Evolutionary conservation across 805 yeast species (phyloP), one percentile per base, ranked within the genome.

Genomic region (Metschnikowia proteae): DNA sequence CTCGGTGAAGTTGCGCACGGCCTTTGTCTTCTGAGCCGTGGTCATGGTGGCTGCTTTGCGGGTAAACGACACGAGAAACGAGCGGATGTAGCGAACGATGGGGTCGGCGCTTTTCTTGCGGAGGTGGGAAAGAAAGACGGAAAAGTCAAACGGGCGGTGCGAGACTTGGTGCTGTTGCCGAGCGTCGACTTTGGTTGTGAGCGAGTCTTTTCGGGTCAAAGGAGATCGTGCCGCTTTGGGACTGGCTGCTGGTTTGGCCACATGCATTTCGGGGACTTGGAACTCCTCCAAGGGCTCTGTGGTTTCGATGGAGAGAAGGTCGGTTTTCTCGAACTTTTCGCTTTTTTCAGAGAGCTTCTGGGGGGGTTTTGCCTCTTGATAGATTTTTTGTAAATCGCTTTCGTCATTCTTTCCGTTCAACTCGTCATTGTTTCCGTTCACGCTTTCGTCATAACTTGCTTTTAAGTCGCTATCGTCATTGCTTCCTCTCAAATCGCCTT

Each of bases 61-160:
- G 43, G 79, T 73, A 56, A 92, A 94, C 48, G 89, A 92, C 38
- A 75, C 78, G 39, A 95, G 68, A 59, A 94, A 95, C 1, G 96
- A 88, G 58, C 85, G 82, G 36, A 91, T 79, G 61, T 92, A 94
- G 49, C 88, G 79, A 5, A 91, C 90, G 33, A 90, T 78, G 0
- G 98, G 97, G 49, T 88, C 96, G 4, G 98, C 97, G 47, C 77
- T 75, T 54, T 83, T 84, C 45, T 79, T 76, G 50, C 85, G 83
- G 55, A 94, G 75, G 55, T 85, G 87, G 9, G 75, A 73, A 35
- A 90, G 72, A 62, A 94, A 94, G 25, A 76, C 66, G 62, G 88
- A 96, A 64, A 92, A 94, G 63, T 94, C 96, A 66, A 92, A 91
- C 3, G 76, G 76, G 53, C 63, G 63, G 50, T 73, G 76, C 1